Evolutionary conservation across 306 rosid species (phyloP), one percentile per base, ranked within the genome.

Genomic region (Carpinus fangiana): DNA sequence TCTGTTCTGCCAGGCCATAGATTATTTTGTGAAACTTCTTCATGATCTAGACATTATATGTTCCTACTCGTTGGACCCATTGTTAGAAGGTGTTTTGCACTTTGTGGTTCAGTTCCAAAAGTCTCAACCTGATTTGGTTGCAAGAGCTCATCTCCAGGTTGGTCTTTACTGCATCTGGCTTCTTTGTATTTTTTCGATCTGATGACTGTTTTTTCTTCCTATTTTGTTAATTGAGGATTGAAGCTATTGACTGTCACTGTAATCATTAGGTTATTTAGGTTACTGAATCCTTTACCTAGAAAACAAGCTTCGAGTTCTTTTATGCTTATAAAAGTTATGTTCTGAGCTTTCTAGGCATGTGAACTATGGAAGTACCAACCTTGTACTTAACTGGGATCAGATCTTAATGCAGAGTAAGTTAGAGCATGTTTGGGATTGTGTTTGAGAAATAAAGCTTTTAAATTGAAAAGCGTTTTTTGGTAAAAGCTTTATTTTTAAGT

Each of bases 111-210:
- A 87, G 71, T 92, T 95, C 78, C 98, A 92, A 86, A 95, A 95
- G 81, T 80, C 89, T 59, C 91, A 85, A 71, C 98, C 98, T 70
- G 98, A 93, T 93, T 85, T 95, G 88, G 93, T 95, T 70, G 89
- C 98, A 74, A 93, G 98, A 83, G 88, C 98, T 74, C 98, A 89
- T 88, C 98, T 95, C 73, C 98, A 95, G 97, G 98, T 92, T 74
- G 65, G 80, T 77, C 53, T 80, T 76, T 75, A 60, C 62, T 68
- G 43, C 56, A 54, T 61, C 71, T 20, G 21, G 16, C 65, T 68
- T 57, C 31, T 74, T 77, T 81, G 31, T 13, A 50, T 48, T 80
- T 69, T 23, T 70, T 50, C 69, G 47, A 69, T 72, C 55, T 75
- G 50, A 77, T 68, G 51, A 69, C 43, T 75, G 41, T 62, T 31